Evolutionary conservation across 2,329 filamentous ascomycete species (phyloP), one percentile per base, ranked within the genome.

Genomic region (Zymoseptoria passerinii): DNA sequence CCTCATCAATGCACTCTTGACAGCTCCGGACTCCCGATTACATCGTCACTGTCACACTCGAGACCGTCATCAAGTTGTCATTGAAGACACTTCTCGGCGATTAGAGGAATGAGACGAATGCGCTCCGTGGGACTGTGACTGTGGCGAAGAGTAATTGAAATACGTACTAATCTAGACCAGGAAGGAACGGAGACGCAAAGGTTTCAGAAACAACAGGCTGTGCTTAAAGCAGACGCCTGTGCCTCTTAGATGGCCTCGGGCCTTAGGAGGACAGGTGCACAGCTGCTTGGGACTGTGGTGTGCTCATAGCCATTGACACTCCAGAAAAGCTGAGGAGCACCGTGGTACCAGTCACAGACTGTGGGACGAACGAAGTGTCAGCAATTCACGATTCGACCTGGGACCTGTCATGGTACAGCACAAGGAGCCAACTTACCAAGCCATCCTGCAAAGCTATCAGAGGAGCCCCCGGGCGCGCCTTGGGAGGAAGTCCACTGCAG

Each of bases 291-390:
- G 27, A 62, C 57, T 18, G 59, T 54, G 18, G 51, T 29, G 35
- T 19, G 52, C 28, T 65, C 54, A 55, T 66, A 66, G 57, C 59
- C 66, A 13, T 50, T 57, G 50, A 66, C 59, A 35, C 66, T 64
- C 54, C 66, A 64, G 63, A 71, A 72, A 2, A 72, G 66, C 63
- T 72, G 70, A 5, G 70, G 67, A 1, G 61, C 61, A 16, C 64
- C 67, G 58, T 70, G 68, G 64, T 64, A 70, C 69, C 69, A 71
- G 48, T 69, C 62, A 57, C 69, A 71, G 7, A 70, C 67, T 64
- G 44, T 27, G 35, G 23, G 23, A 19, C 19, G 9, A 44, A 48
- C 48, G 40, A 29, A 59, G 50, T 53, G 28, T 28, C 51, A 59
- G 50, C 40, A 44, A 44, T 4, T 6, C 16, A 44, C 13, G n/a